Percentiles rank a stretch among this genome's conserved stretches.
Evolutionary conservation across 2,329 filamentous ascomycete species (phyloP).

Genomic region (Rasamsonia emersonii): DNA sequence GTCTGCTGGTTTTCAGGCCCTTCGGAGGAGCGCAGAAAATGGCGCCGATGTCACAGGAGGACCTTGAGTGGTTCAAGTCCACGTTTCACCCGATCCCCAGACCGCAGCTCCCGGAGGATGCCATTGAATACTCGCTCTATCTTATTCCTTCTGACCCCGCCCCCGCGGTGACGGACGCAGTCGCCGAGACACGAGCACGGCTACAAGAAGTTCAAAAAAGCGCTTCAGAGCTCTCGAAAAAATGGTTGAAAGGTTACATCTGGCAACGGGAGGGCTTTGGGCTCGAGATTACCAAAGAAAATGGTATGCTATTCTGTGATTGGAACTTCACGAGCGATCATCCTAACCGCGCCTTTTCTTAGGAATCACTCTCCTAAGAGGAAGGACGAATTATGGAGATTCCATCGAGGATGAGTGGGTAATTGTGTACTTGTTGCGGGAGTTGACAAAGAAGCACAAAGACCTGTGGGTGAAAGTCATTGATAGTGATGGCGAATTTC

Average conservation of each 20-base stretch:
- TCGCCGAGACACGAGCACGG: slow-evolving; percentile 44
- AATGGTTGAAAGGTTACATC: slow-evolving; percentile 73
- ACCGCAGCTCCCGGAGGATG: slow-evolving; percentile 65
- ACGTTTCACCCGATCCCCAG: slow-evolving; percentile 59
- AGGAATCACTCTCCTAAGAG: slow-evolving; percentile 56
- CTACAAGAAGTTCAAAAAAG: slow-evolving; percentile 67
- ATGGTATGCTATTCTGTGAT: slow-evolving; percentile 41
- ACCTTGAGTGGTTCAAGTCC: slow-evolving; percentile 57
- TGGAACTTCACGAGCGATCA: background rate
- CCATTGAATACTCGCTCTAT: slow-evolving; percentile 76
- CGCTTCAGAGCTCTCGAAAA: slow-evolving; percentile 53
- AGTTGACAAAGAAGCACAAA: slow-evolving; percentile 64
- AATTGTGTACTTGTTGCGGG: slow-evolving; percentile 77
- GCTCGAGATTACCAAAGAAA: slow-evolving; percentile 53
- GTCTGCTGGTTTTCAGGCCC: too few species aligned
- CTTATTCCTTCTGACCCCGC: slow-evolving; percentile 53
- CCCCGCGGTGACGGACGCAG: slow-evolving; percentile 45
- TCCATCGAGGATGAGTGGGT: slow-evolving; percentile 97
- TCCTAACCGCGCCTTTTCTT: slow-evolving; percentile 12
- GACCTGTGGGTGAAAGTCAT: slow-evolving; percentile 73
- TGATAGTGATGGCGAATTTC: slow-evolving; percentile 89
- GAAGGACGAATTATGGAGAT: slow-evolving; percentile 80
- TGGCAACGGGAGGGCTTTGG: slow-evolving; percentile 84
- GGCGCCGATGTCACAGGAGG: slow-evolving; percentile 43
- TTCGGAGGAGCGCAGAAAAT: slow-evolving; percentile 18